These are phyloP conservation scores for Cicer arietinum DNA, from an alignment of 306 rosid genomes.

Conservation along the genomic window DNA sequence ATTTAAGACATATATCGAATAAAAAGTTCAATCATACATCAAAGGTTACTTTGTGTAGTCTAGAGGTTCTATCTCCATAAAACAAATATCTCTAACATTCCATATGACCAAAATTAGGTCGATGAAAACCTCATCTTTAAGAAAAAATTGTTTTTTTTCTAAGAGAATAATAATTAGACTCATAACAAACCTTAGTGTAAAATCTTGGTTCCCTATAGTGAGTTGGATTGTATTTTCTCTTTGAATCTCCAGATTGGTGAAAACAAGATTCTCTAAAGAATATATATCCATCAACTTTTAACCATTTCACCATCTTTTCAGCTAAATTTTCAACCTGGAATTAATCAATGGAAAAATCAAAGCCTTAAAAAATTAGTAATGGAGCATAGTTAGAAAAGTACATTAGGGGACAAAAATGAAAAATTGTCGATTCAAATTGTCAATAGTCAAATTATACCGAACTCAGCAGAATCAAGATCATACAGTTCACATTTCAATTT, in stretches of 20 bases:
- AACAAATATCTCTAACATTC: not conserved
- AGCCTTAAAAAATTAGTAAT: constrained; percentile 5
- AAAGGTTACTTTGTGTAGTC: not conserved
- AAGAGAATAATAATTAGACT: not conserved
- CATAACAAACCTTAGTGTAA: constrained; percentile 77
- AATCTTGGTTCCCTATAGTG: constrained; percentile 94
- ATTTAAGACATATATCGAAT: too few relatives aligned
- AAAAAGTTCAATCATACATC: not conserved
- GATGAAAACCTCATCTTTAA: not conserved
- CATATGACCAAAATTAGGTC: not conserved
- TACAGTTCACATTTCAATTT: not conserved
- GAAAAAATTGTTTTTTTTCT: not conserved
- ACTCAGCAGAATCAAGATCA: not conserved
- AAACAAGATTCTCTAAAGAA: constrained; percentile 97
- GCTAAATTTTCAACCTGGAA: constrained; percentile 74
- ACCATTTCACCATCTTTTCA: constrained; percentile 84
- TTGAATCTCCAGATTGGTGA: constrained; percentile 94
- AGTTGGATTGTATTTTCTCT: constrained; percentile 92
- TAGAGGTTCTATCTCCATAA: not conserved
- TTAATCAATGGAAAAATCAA: constrained; percentile 22
- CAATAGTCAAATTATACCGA: too few relatives aligned
- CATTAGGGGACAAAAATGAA: not conserved
- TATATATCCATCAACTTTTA: constrained; percentile 81
- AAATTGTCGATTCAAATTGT: not conserved
- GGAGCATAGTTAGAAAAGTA: constrained; percentile 7